phyloP scores from a whole-genome alignment of 768 basidiomycete genomes.

The Suillus alpinus region DNA sequence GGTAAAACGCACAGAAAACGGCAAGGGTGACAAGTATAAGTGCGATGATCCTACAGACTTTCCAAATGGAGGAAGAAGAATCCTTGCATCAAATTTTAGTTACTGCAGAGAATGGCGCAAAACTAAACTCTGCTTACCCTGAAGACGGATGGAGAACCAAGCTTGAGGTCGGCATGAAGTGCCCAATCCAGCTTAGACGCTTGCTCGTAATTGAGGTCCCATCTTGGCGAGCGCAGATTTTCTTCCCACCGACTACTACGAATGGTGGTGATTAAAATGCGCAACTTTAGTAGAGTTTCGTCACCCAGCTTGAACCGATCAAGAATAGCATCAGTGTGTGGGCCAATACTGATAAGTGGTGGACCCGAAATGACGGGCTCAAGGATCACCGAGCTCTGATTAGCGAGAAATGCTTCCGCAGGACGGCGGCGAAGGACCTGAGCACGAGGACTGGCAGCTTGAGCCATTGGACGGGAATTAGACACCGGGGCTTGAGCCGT shows the following conservation, averaged over 20 bases:
- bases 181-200: slow-evolving; percentile 3
- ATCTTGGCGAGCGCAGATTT: not conserved
- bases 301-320: slow-evolving; percentile 8
- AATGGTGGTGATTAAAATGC: not conserved
- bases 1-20: not conserved
- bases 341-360: slow-evolving; percentile 9
- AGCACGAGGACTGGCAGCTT: not conserved
- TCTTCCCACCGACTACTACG: slow-evolving; percentile 8
- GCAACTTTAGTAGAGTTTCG: slow-evolving; percentile 1
- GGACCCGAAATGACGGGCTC: not conserved
- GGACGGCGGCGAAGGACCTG: not conserved
- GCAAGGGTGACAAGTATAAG: not conserved
- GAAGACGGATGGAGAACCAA: not conserved
- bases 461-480: too few relatives aligned
- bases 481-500: too few relatives aligned
- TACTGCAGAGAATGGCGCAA: too few relatives aligned
- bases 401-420: not conserved
- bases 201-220: slow-evolving; percentile 11
- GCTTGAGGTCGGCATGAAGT: slow-evolving; percentile 2
- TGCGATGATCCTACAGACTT: not conserved
- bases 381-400: too few relatives aligned
- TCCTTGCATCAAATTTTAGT: too few relatives aligned
- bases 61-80: not conserved
- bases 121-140: not conserved
- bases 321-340: slow-evolving; percentile 6